phyloP scores from a whole-genome alignment of 176 grass and related monocot species.

The Bothriochloa decipiens region DNA sequence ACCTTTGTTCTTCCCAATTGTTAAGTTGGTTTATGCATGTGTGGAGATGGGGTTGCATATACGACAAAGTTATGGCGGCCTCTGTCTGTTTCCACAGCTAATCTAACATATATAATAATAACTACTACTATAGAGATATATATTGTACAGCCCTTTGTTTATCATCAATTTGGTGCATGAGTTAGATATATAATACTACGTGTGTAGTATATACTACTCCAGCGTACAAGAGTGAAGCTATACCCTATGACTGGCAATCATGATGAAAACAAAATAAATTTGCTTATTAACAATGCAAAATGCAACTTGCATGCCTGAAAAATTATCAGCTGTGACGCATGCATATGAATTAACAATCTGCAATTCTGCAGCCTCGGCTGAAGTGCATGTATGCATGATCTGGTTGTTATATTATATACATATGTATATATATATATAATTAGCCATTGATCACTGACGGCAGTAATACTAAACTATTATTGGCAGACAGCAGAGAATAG shows the following conservation, averaged over 20 bases:
- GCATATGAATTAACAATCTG: slow-evolving; percentile 12
- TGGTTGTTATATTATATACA: background rate
- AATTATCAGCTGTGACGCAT: background rate
- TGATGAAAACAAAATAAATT: slow-evolving; percentile 12
- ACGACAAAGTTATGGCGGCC: slow-evolving; percentile 57
- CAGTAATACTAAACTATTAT: background rate
- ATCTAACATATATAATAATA: background rate
- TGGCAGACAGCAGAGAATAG: background rate
- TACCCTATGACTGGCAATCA: background rate
- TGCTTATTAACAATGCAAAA: background rate
- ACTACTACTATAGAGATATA: background rate
- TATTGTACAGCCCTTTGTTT: background rate
- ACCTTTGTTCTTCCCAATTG: background rate
- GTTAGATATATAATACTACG: background rate
- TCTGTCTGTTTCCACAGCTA: slow-evolving; percentile 24
- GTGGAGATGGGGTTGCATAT: slow-evolving; percentile 8
- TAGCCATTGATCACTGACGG: background rate
- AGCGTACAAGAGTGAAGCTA: slow-evolving; percentile 7
- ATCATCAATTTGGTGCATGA: slow-evolving; percentile 30
- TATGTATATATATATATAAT: background rate
- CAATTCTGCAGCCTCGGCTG: background rate
- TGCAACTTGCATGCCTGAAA: slow-evolving; percentile 25
- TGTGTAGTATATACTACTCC: background rate
- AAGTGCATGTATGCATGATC: slow-evolving; percentile 2
- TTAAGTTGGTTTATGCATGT: slow-evolving; percentile 34